phyloP scores from a whole-genome alignment of 257 asterid species.

The Salvia hispanica region DNA sequence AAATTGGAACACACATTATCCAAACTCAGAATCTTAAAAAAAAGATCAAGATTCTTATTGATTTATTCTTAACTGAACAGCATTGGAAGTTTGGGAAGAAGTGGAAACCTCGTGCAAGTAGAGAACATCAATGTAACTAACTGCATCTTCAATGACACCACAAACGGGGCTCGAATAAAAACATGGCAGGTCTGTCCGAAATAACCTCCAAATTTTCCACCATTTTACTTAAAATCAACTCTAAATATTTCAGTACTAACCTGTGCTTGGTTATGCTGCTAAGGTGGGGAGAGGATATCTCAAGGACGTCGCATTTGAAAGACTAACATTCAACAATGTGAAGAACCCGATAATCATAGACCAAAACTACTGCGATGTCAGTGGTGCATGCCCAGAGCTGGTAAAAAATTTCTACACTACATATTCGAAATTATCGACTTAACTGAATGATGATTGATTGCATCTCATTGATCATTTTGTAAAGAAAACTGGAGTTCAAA shows the following conservation, averaged over 20 bases:
- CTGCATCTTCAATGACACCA: constrained; percentile 54
- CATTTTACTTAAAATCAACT: background rate
- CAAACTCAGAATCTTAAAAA: background rate
- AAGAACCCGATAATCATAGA: constrained; percentile 19
- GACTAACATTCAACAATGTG: constrained; percentile 6
- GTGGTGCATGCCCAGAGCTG: background rate
- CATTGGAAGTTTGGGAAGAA: constrained; percentile 78
- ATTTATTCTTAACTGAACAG: constrained; percentile 31
- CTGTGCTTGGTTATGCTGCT: background rate
- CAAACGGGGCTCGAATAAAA: constrained; percentile 91
- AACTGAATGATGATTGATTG: background rate
- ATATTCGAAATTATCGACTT: background rate
- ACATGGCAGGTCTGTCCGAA: constrained; percentile 80
- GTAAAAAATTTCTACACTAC: background rate
- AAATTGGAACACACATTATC: background rate
- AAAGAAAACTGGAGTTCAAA: constrained; percentile 61
- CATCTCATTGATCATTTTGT: background rate
- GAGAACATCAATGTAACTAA: constrained; percentile 50
- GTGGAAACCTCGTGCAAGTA: constrained; percentile 56
- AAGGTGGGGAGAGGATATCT: constrained; percentile 16
- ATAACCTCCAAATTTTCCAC: background rate
- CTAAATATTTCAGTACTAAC: background rate
- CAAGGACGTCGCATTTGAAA: background rate
- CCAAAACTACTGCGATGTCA: constrained; percentile 2
- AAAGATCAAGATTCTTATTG: background rate